Base-by-base conservation (phyloP, 495 filamentous ascomycete genomes). In the Podospora pseudopauciseta region DNA sequence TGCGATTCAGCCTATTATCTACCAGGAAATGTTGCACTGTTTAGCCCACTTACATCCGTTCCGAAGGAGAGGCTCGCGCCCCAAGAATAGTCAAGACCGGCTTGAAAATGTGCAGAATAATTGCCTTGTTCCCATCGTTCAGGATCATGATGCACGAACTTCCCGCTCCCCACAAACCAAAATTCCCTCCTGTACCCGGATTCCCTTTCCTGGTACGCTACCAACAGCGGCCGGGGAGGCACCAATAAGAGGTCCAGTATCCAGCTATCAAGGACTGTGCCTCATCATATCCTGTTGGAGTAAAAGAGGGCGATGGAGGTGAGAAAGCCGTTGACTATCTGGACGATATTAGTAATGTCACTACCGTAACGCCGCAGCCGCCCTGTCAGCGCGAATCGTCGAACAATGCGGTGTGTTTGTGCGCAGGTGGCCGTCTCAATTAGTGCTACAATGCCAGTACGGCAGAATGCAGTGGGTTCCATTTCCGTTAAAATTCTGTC, bases 391-490 rank as follows among this genome's bases (percentile, higher is more conserved):
- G 30, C 16, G 23, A 55, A 32, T 62, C 44, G 66, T 64, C 65
- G 69, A 60, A 44, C 57, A 16, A 67, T 56, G 49, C 60, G 32
- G 58, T 54, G 55, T 19, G 64, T 39, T 49, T 66, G 57, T 23
- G 49, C 30, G 67, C 44, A 67, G 34, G 20, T 67, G 23, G 59
- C 65, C 68, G 65, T 64, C 23, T 49, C 20, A 63, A n/a, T 32
- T 63, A 19, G 61, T 63, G 59, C 64, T 62, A 69, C 63, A 27
- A 30, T 23, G 27, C 53, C 30, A 70, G 58, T 30, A 27, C 59
- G 66, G 68, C 66, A 65, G 67, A 62, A 69, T 67, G 66, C 60
- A 61, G 65, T 70, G 68, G 56, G 55, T 60, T 28, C 64, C 60
- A 61, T 63, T 54, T 65, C 60, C 60, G 34, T 57, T 49, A 30